These are phyloP conservation scores for Phalaenopsis hybrid DNA, from an alignment of 116 monocot genomes.

Conservation along the genomic window DNA sequence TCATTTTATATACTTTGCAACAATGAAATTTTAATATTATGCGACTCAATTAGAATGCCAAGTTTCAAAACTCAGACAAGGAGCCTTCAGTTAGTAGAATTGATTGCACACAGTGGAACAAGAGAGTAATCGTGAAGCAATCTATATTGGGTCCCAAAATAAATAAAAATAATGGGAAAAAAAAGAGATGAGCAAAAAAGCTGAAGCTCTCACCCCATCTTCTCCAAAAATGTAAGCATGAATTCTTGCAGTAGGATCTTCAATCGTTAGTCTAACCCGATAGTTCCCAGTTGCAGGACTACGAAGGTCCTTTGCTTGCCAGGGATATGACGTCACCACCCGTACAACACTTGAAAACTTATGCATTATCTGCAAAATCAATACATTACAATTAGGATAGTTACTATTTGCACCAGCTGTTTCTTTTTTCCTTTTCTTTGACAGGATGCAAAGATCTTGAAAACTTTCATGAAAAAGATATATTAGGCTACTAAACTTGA, in stretches of 20 bases:
- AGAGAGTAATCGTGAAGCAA: neutral
- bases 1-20: neutral
- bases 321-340: constrained; percentile 57
- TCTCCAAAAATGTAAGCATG: constrained; percentile 52
- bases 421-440: neutral
- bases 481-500: neutral
- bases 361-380: constrained; percentile 37
- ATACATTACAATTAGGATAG: neutral
- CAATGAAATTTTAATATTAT: neutral
- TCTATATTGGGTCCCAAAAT: neutral
- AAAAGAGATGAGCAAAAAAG: neutral
- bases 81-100: neutral
- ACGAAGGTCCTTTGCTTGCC: constrained; percentile 31
- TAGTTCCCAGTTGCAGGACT: constrained; percentile 20
- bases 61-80: neutral
- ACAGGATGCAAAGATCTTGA: neutral
- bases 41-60: neutral
- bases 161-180: neutral
- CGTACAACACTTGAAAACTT: constrained; percentile 48
- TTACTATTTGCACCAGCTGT: neutral
- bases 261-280: constrained; percentile 51
- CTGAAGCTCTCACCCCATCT: constrained; percentile 36
- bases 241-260: constrained; percentile 81
- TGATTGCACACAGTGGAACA: neutral
- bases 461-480: neutral